These are phyloP conservation scores for Aspergillus haitiensis DNA, from an alignment of 495 filamentous ascomycete genomes.

Conservation along the genomic window DNA sequence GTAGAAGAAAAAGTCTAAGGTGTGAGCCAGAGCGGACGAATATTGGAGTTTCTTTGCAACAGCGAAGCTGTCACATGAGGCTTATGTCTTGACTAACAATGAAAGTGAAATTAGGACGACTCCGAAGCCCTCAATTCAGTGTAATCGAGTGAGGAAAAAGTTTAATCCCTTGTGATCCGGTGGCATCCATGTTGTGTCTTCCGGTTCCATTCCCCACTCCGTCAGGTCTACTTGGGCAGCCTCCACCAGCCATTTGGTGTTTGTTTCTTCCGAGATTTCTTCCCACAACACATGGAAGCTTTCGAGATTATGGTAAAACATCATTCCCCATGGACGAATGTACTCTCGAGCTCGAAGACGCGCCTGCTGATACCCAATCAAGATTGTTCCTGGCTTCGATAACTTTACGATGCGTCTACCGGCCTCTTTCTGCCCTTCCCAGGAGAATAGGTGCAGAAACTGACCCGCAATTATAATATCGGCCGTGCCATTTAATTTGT, in stretches of 20 bases:
- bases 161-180: constrained; percentile 7
- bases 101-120: no score
- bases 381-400: constrained; percentile 39
- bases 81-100: no score
- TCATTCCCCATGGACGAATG: constrained; percentile 18
- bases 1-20: no score
- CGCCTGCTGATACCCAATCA: constrained; percentile 43
- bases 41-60: no score
- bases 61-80: no score
- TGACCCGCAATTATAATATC: constrained; percentile 52
- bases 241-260: constrained; percentile 37
- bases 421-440: constrained; percentile 46
- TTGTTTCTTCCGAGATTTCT: constrained; percentile 39
- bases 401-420: constrained; percentile 45
- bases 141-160: constrained; percentile 4
- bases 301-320: constrained; percentile 42
- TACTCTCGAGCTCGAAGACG: constrained; percentile 20
- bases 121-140: not conserved
- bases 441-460: constrained; percentile 57
- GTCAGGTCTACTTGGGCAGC: constrained; percentile 7
- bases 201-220: constrained; percentile 15
- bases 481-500: constrained; percentile 41
- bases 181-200: constrained; percentile 15
- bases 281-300: constrained; percentile 47
- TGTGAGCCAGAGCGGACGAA: no score